Evolutionary conservation across 1,284 basidiomycete species (phyloP).

Genomic region (Cutaneotrichosporon cutaneum): DNA sequence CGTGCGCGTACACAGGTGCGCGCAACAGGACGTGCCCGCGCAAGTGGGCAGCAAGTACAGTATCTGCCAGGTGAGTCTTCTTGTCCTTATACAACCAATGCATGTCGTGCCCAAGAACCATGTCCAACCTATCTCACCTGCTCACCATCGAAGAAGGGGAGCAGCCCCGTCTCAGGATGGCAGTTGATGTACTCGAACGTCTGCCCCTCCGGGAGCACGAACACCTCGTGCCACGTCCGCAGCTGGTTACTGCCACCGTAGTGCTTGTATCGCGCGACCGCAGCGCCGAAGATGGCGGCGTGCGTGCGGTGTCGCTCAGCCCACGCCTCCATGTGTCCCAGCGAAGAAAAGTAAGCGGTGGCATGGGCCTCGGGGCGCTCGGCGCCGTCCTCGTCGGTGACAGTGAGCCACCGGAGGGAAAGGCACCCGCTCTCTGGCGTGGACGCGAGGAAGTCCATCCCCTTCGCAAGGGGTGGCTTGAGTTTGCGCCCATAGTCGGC

Average conservation of each 20-base stretch:
- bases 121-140: not conserved
- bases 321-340: slow-evolving; percentile 18
- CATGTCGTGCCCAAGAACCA: not conserved
- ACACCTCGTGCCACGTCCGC: slow-evolving; percentile 23
- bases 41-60: not conserved
- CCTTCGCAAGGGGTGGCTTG: slow-evolving; percentile 13
- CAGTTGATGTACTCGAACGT: slow-evolving; percentile 21
- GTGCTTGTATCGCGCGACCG: slow-evolving; percentile 15
- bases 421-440: slow-evolving; percentile 11
- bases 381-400: not conserved
- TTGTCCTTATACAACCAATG: not conserved
- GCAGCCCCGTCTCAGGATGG: slow-evolving; percentile 14
- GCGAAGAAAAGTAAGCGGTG: slow-evolving; percentile 11
- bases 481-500: slow-evolving; percentile 15
- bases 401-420: slow-evolving; percentile 3
- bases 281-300: slow-evolving; percentile 19
- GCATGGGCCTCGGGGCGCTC: slow-evolving; percentile 11
- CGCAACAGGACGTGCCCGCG: not conserved
- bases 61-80: not conserved
- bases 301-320: slow-evolving; percentile 15
- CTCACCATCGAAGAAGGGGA: slow-evolving; percentile 13
- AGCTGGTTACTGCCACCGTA: slow-evolving; percentile 19
- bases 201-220: slow-evolving; percentile 11
- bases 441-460: slow-evolving; percentile 15
- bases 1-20: not conserved